Evolutionary conservation across 768 basidiomycete species (phyloP), one percentile per base, ranked within the genome.

Genomic region (Rhodotorula graminis): DNA sequence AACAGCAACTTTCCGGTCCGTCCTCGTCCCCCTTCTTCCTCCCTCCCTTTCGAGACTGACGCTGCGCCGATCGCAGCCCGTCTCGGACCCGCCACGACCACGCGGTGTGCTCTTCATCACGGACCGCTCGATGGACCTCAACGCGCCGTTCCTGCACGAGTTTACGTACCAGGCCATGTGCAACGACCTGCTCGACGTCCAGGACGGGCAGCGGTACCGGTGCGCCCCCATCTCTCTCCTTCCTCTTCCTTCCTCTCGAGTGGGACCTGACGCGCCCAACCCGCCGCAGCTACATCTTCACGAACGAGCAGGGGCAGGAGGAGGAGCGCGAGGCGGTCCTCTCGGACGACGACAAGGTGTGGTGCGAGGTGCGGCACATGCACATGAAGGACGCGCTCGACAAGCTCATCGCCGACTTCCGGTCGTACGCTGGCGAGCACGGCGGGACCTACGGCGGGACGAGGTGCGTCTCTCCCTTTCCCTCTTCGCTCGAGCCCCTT

Each of bases 91-190:
- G 14, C 78, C 80, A 5, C 84, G 93, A 71, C 89, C 90, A 21
- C 87, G 90, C 68, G 88, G 86, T 8, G 90, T 92, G 25, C 83
- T 98, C 52, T 85, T 98, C 78, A 89, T 99, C 71, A 94, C 93
- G 10, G 96, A 99, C 81, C 88, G 96, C n/a, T 86, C 93, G 8
- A 92, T 99, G 89, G 96, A 99, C 81, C 88, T 88, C 77, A 79
- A 90, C 37, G 89, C 92, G 5, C 96, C 96, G 3, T 86, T 97
- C 71, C 80, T 96, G 49, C 96, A 99, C 80, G 96, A 98, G 79
- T 99, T 99, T 80, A 98, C 95, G 31, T 99, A 98, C 81, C 96
- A 98, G 81, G 95, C 96, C 0, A 99, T 99, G 96, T 90, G 90
- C 61, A 93, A 93, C 77, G 96, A 99, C 81, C 82, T 99, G 29